These are phyloP conservation scores for Aureoboletus auriporus DNA, from an alignment of 768 basidiomycete species.

Conservation along the genomic window DNA sequence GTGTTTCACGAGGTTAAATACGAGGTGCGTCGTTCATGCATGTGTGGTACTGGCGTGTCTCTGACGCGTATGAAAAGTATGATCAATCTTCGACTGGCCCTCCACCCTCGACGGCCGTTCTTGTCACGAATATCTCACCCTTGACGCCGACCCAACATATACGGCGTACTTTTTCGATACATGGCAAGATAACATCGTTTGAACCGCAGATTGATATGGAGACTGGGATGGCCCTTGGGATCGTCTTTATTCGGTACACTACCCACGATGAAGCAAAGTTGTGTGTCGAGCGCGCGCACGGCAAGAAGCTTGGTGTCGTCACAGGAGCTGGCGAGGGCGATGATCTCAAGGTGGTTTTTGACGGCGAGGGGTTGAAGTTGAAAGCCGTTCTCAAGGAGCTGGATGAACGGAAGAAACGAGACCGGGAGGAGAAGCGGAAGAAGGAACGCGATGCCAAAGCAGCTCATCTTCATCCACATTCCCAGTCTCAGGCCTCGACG, in stretches of 20 bases:
- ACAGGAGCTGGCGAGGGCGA: constrained; percentile 44
- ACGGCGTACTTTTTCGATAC: constrained; percentile 55
- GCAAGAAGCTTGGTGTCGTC: constrained; percentile 52
- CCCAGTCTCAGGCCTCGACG: constrained; percentile 13
- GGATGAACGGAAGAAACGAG: constrained; percentile 47
- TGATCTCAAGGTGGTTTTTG: constrained; percentile 73
- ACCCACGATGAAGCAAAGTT: constrained; percentile 63
- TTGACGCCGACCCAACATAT: constrained; percentile 66
- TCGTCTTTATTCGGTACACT: constrained; percentile 68
- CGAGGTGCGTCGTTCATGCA: constrained; percentile 42
- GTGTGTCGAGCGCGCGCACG: constrained; percentile 66
- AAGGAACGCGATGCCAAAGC: constrained; percentile 29
- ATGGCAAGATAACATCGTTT: constrained; percentile 62
- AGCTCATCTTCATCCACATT: constrained; percentile 10
- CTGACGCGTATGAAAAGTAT: constrained; percentile 45
- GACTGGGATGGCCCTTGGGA: constrained; percentile 80
- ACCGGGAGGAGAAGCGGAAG: constrained; percentile 46
- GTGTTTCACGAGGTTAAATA: constrained; percentile 48
- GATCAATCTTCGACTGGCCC: constrained; percentile 69
- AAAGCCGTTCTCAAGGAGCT: constrained; percentile 65
- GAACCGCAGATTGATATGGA: constrained; percentile 76
- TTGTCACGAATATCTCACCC: constrained; percentile 67
- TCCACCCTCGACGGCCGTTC: constrained; percentile 69
- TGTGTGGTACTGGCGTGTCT: not conserved
- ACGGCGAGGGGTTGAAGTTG: constrained; percentile 65